Base-by-base conservation (phyloP, 257 asterid genomes). In the Solanum tacnaense region DNA sequence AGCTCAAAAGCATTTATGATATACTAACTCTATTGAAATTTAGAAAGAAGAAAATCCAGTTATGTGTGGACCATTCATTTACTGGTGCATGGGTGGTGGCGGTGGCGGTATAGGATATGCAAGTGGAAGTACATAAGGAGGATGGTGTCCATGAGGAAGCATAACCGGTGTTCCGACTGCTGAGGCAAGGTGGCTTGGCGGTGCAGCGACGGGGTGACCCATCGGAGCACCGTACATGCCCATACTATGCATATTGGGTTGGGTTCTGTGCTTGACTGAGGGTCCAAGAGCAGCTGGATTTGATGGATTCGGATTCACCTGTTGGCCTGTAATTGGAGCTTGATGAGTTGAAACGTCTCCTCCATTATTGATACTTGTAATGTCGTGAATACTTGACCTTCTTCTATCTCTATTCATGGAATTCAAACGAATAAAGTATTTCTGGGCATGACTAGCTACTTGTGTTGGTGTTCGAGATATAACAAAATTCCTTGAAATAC, bases 401-500 rank as follows among this genome's bases (percentile, higher is more conserved):
- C 99, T 92, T 81, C 98, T 92, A 86, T 96, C 99, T 90, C 98
- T 92, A 82, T 94, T 96, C 88, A 95, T 94, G 34, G 99, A 94
- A 90, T 95, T 96, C 86, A 96, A 87, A 13, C 98, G 97, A 83
- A 96, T 96, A 94, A 95, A 95, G 89, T 95, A 96, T 88, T 96
- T 96, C 58, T 96, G 99, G 23, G 99, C 99, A 75, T 96, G 99
- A 89, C 99, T 95, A 27, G 99, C 99, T 23, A 96, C 99, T 86
- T 96, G 99, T 25, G 99, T 96, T 2, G 99, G 99, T 0, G 98
- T 95, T 72, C 98, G 93, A 16, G 99, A 95, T 60, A 94, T 92
- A 49, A 96, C 98, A 25, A 92, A 95, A 92, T 95, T 96, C 88
- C 99, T 92, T 21, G 99, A 95, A 86, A 96, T 96, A 94, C 99